These are phyloP conservation scores for Schizophyllum commune DNA, from an alignment of 1,284 basidiomycete genomes.

Conservation along the genomic window DNA sequence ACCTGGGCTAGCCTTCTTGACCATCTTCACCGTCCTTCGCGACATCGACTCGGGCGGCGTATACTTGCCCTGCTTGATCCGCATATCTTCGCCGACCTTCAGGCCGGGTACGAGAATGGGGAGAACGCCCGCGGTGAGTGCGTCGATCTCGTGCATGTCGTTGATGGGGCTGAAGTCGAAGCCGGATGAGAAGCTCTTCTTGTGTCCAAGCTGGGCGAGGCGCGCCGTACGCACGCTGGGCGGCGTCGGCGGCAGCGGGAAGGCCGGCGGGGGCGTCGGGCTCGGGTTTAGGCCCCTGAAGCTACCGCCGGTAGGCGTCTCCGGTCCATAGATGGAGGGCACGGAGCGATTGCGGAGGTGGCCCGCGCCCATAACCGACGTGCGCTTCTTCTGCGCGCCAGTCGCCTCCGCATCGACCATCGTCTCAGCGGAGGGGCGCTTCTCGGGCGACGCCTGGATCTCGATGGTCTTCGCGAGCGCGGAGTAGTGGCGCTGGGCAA, in stretches of 20 bases:
- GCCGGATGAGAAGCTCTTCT: conserved; percentile 54
- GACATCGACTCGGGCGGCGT: conserved; percentile 34
- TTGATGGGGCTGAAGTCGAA: conserved; percentile 51
- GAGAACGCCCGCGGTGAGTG: conserved; percentile 55
- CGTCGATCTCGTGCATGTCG: conserved; percentile 59
- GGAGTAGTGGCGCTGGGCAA: conserved; percentile 63
- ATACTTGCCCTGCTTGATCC: conserved; percentile 39
- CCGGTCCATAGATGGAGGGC: conserved; percentile 38
- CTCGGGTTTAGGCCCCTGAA: conserved; percentile 31
- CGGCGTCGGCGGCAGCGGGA: conserved; percentile 63
- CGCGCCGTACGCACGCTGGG: conserved; percentile 47
- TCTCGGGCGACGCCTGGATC: conserved; percentile 34
- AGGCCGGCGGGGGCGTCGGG: conserved; percentile 52
- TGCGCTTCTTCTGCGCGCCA: conserved; percentile 22
- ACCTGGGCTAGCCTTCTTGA: conserved; percentile 20
- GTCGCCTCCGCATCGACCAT: conserved; percentile 22
- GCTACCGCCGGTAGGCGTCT: conserved; percentile 27
- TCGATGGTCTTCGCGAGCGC: conserved; percentile 55
- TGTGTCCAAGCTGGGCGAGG: conserved; percentile 39
- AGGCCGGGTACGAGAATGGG: conserved; percentile 64
- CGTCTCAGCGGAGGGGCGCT: conserved; percentile 18
- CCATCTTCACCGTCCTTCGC: conserved; percentile 31
- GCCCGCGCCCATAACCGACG: conserved; percentile 19
- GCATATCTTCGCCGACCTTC: conserved; percentile 46
- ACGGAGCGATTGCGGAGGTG: conserved; percentile 41